Base-by-base conservation (phyloP, 805 yeast species). In the Cyberlindnera nakhonratchasimensis region DNA sequence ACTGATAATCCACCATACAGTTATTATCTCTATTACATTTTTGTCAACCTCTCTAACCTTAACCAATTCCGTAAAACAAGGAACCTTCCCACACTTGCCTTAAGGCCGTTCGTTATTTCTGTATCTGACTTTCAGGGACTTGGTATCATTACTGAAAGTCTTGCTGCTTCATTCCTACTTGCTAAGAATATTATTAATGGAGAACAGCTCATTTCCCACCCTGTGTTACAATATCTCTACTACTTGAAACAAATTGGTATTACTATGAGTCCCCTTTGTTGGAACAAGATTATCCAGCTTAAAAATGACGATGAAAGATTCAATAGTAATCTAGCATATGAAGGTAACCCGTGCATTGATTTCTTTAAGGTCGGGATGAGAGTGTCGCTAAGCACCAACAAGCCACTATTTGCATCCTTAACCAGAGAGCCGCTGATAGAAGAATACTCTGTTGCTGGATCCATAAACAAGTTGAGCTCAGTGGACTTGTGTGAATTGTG, bases 1-100 rank as follows among this genome's bases (percentile, higher is more conserved):
- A 57, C 59, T 5, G 63, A 59, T 14, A 67, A 68, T 42, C 72
- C 73, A 8, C 68, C 71, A 1, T 57, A 66, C 24, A 57, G 68
- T 13, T 66, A 67, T 34, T 67, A 67, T 48, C 51, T 64, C 53
- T 68, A 63, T 41, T 65, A 67, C 42, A 48, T 66, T 10, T 64
- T 53, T 36, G 34, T 53, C 13, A 51, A 58, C 30, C 22, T 57
- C 8, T 11, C 55, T n/a, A 47, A 43, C 16, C 38, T 58, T 29
- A 58, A 58, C 33, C 35, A 43, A 10, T 52, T 48, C 34, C 48
- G 63, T 18, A 37, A 39, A 20, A 34, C 51, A 0, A 42, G 50
- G 31, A 25, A 39, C 0, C 45, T 56, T 4, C 47, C 52, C 6
- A 44, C 53, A 2, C 29, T 57, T 13, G 38, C 45, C 8, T 35